These are phyloP conservation scores for Batrachochytrium dendrobatidis DNA, from an alignment of 371 early-diverging fungal species.

Conservation along the genomic window DNA sequence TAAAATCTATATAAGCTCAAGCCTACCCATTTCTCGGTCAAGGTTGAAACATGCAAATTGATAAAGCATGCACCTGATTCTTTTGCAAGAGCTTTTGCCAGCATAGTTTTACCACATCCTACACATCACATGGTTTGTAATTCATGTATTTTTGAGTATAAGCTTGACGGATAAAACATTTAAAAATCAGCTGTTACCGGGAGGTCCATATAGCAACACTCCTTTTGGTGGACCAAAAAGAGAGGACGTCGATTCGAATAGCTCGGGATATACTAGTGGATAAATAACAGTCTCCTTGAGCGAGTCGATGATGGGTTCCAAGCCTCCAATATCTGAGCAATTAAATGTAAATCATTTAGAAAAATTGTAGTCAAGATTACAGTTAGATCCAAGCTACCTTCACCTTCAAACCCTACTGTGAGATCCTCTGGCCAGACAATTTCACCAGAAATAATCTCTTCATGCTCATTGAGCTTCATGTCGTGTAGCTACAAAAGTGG, in stretches of 20 bases:
- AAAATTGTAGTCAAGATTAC: not conserved
- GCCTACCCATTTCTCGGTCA: constrained; percentile 85
- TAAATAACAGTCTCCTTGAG: constrained; percentile 91
- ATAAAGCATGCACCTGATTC: constrained; percentile 94
- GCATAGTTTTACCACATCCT: constrained; percentile 95
- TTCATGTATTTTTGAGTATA: no score
- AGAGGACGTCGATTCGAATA: constrained; percentile 72
- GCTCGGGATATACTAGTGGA: constrained; percentile 82
- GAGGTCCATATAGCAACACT: constrained; percentile 89
- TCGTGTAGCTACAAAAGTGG: constrained; percentile 46
- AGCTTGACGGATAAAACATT: not conserved
- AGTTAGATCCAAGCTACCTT: not conserved
- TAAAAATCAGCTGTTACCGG: constrained; percentile 38
- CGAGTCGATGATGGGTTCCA: constrained; percentile 83
- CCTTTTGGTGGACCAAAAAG: constrained; percentile 90
- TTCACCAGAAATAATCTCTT: constrained; percentile 88
- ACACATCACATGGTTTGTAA: not conserved
- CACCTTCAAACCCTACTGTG: constrained; percentile 72
- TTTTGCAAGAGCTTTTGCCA: constrained; percentile 93
- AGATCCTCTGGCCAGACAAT: constrained; percentile 91
- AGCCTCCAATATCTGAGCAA: constrained; percentile 78
- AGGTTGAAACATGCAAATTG: constrained; percentile 89
- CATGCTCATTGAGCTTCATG: constrained; percentile 81
- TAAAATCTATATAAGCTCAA: no score
- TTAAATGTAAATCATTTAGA: not conserved